Evolutionary conservation across 176 grass and related monocot genomes (phyloP).

Genomic region (Alopecurus myosuroides): DNA sequence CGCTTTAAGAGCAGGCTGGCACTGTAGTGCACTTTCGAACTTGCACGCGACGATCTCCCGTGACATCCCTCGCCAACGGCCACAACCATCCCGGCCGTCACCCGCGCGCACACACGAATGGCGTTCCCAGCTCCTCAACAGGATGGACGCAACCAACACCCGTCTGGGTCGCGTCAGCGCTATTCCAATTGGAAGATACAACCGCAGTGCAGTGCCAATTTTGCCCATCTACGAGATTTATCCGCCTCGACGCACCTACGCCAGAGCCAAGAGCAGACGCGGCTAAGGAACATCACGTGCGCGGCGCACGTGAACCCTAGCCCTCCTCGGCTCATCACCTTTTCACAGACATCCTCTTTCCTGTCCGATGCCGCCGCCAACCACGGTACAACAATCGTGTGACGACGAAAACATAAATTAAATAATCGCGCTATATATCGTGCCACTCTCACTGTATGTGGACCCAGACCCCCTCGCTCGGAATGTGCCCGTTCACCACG

Average conservation of each 20-base stretch:
- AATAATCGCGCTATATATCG: not conserved
- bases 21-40: too few relatives aligned
- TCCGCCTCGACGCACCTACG: not conserved
- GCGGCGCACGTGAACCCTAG: constrained; percentile 27
- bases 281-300: constrained; percentile 25
- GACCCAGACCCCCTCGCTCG: constrained; percentile 70
- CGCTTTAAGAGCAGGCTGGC: too few relatives aligned
- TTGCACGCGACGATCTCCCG: too few relatives aligned
- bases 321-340: not conserved
- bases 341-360: constrained; percentile 28
- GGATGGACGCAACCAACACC: not conserved
- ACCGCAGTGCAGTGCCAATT: not conserved
- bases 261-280: constrained; percentile 16
- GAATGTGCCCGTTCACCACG: constrained; percentile 62
- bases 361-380: not conserved
- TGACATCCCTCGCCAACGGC: not conserved
- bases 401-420: not conserved
- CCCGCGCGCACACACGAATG: not conserved
- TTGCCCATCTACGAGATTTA: not conserved
- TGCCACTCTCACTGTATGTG: constrained; percentile 40
- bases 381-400: not conserved
- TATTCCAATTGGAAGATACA: not conserved
- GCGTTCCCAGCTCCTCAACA: not conserved
- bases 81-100: not conserved
- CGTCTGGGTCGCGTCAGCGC: not conserved